Percentiles rank a stretch among this genome's conserved stretches.
Conservation (phyloP, 2,329 filamentous ascomycete species). For the Ophiocordyceps unilateralis region DNA sequence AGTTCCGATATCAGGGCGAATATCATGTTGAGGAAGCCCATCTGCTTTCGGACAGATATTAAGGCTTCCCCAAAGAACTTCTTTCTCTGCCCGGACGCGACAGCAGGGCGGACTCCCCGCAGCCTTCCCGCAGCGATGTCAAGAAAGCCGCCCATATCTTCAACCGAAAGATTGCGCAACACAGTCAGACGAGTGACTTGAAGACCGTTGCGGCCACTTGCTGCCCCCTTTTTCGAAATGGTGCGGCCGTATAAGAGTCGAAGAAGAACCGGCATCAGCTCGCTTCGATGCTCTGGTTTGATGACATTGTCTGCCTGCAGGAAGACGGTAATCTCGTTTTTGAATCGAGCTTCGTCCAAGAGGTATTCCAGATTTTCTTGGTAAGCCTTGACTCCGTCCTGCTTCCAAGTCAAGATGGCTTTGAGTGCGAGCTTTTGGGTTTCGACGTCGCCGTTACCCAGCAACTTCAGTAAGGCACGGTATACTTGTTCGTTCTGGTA, state of each 20-base stretch:
- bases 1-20: constrained; percentile 74
- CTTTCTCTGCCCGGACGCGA: constrained; percentile 27
- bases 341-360: constrained; percentile 79
- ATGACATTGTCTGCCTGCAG: constrained; percentile 62
- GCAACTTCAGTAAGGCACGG: constrained; percentile 51
- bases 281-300: constrained; percentile 51
- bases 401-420: constrained; percentile 79
- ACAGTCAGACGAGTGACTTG: constrained; percentile 67
- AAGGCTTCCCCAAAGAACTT: constrained; percentile 39
- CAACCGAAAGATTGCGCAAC: constrained; percentile 56
- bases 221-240: constrained; percentile 62
- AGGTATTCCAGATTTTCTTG: constrained; percentile 74
- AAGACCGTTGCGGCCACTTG: constrained; percentile 64
- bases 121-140: constrained; percentile 64
- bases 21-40: constrained; percentile 84
- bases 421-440: constrained; percentile 75
- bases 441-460: constrained; percentile 79
- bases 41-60: constrained; percentile 58
- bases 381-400: constrained; percentile 56
- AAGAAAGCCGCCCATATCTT: constrained; percentile 67
- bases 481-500: constrained; percentile 66
- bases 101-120: constrained; percentile 39
- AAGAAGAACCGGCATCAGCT: constrained; percentile 72
- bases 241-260: constrained; percentile 78
- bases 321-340: constrained; percentile 83